Base-by-base conservation (phyloP, 225 moss, liverwort and hornwort genomes). In the Pseudoscleropodium purum region DNA sequence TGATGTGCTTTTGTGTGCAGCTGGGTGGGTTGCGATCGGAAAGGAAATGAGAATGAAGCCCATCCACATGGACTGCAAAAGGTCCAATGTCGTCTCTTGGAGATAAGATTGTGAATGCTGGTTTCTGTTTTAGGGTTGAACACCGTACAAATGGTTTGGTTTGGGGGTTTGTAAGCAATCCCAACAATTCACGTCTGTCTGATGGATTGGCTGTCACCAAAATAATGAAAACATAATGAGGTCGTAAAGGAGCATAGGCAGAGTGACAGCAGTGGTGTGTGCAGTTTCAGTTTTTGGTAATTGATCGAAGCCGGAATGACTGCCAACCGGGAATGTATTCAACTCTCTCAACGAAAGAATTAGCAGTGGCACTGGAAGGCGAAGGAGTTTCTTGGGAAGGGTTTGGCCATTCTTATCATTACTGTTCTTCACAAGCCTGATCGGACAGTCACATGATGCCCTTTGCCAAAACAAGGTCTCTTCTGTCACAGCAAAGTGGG, bases 271-370 rank as follows among this genome's bases (percentile, higher is more conserved):
- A 62, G 54, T 51, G 56, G 43, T 66, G 14, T 86, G 65, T 85
- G 94, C 94, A 96, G 92, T 95, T 96, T 57, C 94, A 96, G 49
- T 95, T 95, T 72, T 26, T 76, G 36, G 89, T 92, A 26, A 34
- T 67, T 51, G 27, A 34, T 88, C 17, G 90, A 93, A 75, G 61
- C 75, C 25, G 69, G 85, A 83, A 62, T 84, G 54, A 63, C 64
- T 41, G 94, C 93, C n/a, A 25, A 86, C 25, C 60, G 95, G 89
- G 94, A 91, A 96, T 39, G 93, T 67, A 70, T 97, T 43, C 93
- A 93, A 89, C 24, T 21, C 82, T 82, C 33, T 23, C 31, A 33
- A 47, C 16, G 16, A 45, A 45, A 63, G 82, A 63, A 82, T 63
- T 82, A 24, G 7, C 15, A 30, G 43, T 61, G 61, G 31, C 62